Base-by-base conservation (phyloP, 805 yeast species). In the Scheffersomyces coipomensis region DNA sequence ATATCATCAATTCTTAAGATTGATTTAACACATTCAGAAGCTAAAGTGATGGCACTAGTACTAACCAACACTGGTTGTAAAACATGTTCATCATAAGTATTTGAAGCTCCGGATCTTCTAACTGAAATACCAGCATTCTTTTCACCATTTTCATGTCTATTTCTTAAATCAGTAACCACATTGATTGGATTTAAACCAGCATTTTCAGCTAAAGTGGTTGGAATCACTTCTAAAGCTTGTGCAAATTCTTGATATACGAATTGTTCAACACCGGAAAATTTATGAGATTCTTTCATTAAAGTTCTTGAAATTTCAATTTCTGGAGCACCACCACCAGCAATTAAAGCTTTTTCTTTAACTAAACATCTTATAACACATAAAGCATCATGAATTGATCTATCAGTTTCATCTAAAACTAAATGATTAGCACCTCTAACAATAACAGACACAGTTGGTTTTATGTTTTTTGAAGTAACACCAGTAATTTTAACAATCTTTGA, bases 321-420 rank as follows among this genome's bases (percentile, higher is more conserved):
- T 33, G 98, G 96, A 5, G 99, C 98, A 54, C 98, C 99, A 47
- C 99, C 99, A 53, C 99, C 99, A 11, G 98, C 97, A 67, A 93
- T 89, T 58, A 86, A 71, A 1, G 90, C 96, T 56, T 78, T 84
- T 60, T 87, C 88, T 58, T 88, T 88, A 19, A 89, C 96, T 40
- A 88, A 72, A 66, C 96, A 85, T 60, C 95, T 71, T 46, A 85
- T 74, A 40, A 91, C 99, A 76, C 99, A 93, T 42, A 93, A 75
- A 0, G 99, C 98, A 65, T 93, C 99, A 57, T 93, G 99, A 47
- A 93, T 71, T 3, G 98, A 90, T 67, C 99, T 83, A 62, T 93
- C 99, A 27, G 98, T 82, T 70, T 93, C 99, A 65, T 93, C 99
- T 42, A 93, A 71, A 37, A 91, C 83, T 68, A 88, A 78, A 46